A percentile compares a stretch with the other conserved stretches of the same genome.
Evolutionary conservation across 2,329 filamentous ascomycete species (phyloP).

Genomic region (Penicillium verrucosum): DNA sequence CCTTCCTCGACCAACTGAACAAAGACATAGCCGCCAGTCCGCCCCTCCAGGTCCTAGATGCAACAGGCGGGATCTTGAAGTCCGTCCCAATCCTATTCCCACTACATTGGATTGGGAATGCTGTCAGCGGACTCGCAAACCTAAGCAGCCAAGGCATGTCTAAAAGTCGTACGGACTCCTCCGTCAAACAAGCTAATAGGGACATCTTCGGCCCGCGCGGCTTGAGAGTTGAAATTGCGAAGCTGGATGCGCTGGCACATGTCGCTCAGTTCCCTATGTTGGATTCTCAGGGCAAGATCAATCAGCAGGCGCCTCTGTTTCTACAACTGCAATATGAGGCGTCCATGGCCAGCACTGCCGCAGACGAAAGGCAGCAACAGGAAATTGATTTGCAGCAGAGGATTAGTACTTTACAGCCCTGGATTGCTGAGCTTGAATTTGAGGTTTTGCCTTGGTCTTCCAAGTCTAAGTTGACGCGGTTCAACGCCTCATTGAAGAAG

Average conservation of each 20-base stretch:
- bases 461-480: conserved; percentile 22
- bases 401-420: conserved; percentile 22
- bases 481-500: conserved; percentile 26
- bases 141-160: conserved; percentile 20
- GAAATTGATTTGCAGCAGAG: conserved; percentile 12
- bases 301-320: conserved; percentile 17
- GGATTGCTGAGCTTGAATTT: conserved; percentile 27
- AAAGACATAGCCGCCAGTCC: conserved; percentile 24
- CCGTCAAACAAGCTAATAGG: conserved; percentile 23
- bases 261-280: conserved; percentile 27
- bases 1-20: conserved; percentile 29
- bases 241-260: conserved; percentile 27
- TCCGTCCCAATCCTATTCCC: conserved; percentile 25
- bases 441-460: conserved; percentile 21
- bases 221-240: conserved; percentile 27
- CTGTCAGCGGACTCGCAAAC: conserved; percentile 24
- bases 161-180: conserved; percentile 24
- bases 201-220: conserved; percentile 27
- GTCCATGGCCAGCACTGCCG: background rate
- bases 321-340: conserved; percentile 9
- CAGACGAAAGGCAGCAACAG: conserved; percentile 1
- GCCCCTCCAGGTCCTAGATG: conserved; percentile 27
- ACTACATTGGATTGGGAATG: conserved; percentile 24
- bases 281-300: conserved; percentile 23
- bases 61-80: conserved; percentile 25